These are phyloP conservation scores for Rubroboletus pulcherrimus DNA, from an alignment of 768 basidiomycete genomes.

Conservation along the genomic window DNA sequence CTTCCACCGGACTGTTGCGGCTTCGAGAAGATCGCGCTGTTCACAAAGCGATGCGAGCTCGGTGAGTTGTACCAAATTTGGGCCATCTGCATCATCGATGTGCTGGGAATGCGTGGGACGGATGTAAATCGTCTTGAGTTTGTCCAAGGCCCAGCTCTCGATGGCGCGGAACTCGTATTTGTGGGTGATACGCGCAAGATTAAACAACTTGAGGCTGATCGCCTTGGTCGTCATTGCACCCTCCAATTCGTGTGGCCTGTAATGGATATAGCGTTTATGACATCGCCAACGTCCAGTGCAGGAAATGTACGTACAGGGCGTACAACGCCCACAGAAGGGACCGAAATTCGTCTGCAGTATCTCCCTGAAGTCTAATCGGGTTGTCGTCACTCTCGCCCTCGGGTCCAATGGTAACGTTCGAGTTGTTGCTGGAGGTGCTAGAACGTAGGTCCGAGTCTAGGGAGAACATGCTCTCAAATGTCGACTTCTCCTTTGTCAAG, in stretches of 20 bases:
- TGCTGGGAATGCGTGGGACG: constrained; percentile 24
- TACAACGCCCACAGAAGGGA: constrained; percentile 53
- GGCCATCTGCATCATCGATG: constrained; percentile 31
- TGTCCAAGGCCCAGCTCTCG: constrained; percentile 42
- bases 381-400: constrained; percentile 51
- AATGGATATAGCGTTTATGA: constrained; percentile 1
- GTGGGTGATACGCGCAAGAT: constrained; percentile 46
- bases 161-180: constrained; percentile 47
- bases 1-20: constrained; percentile 44
- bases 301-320: constrained; percentile 40
- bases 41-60: constrained; percentile 52
- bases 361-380: constrained; percentile 45
- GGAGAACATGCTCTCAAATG: constrained; percentile 46
- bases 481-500: constrained; percentile 43
- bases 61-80: constrained; percentile 46
- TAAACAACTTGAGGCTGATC: constrained; percentile 43
- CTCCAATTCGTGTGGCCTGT: constrained; percentile 46
- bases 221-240: constrained; percentile 39
- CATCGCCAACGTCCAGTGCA: neutral
- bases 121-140: constrained; percentile 38
- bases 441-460: constrained; percentile 35
- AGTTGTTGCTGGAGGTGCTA: constrained; percentile 14
- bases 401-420: constrained; percentile 29
- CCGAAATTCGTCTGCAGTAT: constrained; percentile 47
- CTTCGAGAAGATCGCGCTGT: constrained; percentile 40